Conservation (phyloP, 1,284 basidiomycete genomes). For the Cryptococcus sp. region DNA sequence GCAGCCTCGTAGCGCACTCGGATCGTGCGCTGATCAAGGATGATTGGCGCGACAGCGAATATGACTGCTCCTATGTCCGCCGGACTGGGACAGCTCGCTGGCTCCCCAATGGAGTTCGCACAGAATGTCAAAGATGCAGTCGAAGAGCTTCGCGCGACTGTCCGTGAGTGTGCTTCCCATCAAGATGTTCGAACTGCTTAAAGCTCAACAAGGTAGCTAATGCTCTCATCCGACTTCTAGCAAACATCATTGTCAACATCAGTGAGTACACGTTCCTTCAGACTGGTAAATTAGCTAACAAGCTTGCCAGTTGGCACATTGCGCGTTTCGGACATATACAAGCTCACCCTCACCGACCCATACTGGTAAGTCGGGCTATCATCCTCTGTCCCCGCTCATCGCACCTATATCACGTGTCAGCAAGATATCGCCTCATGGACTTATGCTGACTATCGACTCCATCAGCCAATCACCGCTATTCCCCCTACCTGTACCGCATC, state of each 20-base stretch:
- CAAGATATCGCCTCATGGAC: too few relatives aligned
- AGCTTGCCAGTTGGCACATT: slow-evolving; percentile 44
- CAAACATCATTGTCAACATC: slow-evolving; percentile 45
- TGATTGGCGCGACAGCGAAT: neutral
- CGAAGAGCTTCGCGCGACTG: slow-evolving; percentile 39
- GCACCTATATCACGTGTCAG: neutral
- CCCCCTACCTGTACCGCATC: slow-evolving; percentile 32
- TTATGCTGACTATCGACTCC: neutral
- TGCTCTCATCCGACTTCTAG: slow-evolving; percentile 13
- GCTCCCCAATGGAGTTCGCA: slow-evolving; percentile 46
- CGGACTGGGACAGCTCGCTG: slow-evolving; percentile 29
- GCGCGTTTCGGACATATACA: slow-evolving; percentile 50
- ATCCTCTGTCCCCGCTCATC: neutral
- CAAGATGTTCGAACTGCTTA: too few relatives aligned
- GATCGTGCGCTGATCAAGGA: too few relatives aligned
- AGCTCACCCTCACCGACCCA: slow-evolving; percentile 40
- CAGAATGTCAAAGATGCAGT: slow-evolving; percentile 43
- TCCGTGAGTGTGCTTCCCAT: slow-evolving; percentile 40
- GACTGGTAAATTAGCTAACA: slow-evolving; percentile 6
- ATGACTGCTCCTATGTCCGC: neutral
- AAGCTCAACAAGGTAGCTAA: too few relatives aligned
- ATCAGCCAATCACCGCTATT: slow-evolving; percentile 26
- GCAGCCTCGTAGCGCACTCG: neutral
- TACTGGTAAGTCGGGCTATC: slow-evolving; percentile 38
- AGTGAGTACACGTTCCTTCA: slow-evolving; percentile 19